Percentiles rank a stretch among this genome's conserved stretches.
Evolutionary conservation across 2,329 filamentous ascomycete species (phyloP).

Genomic region (Colletotrichum godetiae): DNA sequence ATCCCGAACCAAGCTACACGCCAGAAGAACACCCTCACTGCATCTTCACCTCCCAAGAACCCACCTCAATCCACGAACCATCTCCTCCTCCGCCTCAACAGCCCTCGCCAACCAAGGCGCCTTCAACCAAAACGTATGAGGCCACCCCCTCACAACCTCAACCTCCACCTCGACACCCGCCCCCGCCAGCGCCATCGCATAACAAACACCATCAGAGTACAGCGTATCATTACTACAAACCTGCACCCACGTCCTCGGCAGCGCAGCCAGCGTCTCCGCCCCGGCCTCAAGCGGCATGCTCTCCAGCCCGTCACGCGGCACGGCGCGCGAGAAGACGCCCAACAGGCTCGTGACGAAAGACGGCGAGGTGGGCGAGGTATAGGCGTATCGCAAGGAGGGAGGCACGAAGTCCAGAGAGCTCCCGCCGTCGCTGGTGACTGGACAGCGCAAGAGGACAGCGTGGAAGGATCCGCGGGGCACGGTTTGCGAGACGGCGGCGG

Average conservation of each 20-base stretch:
- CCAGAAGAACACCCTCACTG: not conserved
- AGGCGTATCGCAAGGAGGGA: slow-evolving; percentile 44
- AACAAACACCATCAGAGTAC: slow-evolving; percentile 63
- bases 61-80: slow-evolving; percentile 56
- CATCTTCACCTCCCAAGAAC: slow-evolving; percentile 39
- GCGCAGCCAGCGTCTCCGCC: slow-evolving; percentile 42
- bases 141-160: slow-evolving; percentile 57
- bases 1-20: not conserved
- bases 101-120: slow-evolving; percentile 54
- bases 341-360: slow-evolving; percentile 50
- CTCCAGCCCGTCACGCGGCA: slow-evolving; percentile 53
- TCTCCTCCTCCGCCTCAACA: slow-evolving; percentile 52
- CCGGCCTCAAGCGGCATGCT: slow-evolving; percentile 55
- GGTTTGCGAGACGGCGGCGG: slow-evolving; percentile 54
- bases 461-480: slow-evolving; percentile 42
- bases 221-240: slow-evolving; percentile 62
- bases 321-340: slow-evolving; percentile 45
- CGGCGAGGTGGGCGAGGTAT: slow-evolving; percentile 51
- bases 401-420: slow-evolving; percentile 51
- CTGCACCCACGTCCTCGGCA: slow-evolving; percentile 60
- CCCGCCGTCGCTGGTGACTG: slow-evolving; percentile 59
- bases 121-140: slow-evolving; percentile 65
- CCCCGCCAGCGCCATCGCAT: slow-evolving; percentile 54
- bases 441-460: slow-evolving; percentile 59
- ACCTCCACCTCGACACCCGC: slow-evolving; percentile 53